Percentiles rank a stretch among this genome's conserved stretches.
phyloP scores from a whole-genome alignment of 306 rosid genomes.

The Gastrolobium bilobum region DNA sequence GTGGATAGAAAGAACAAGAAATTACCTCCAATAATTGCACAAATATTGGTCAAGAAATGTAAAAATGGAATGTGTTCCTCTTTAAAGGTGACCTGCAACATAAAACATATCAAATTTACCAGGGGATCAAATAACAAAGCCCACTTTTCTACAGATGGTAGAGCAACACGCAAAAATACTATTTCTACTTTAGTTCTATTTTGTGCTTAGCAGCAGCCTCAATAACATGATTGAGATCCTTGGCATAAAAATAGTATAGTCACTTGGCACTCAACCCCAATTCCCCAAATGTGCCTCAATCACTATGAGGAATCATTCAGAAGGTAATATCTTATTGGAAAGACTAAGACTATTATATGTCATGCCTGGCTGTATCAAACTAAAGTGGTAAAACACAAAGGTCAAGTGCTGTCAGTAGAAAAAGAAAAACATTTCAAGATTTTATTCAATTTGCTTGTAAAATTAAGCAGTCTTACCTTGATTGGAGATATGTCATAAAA shows the following conservation, averaged over 20 bases:
- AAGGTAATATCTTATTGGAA: neutral
- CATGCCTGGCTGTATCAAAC: neutral
- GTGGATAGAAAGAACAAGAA: constrained; percentile 37
- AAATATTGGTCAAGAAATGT: constrained; percentile 85
- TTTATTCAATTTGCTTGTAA: constrained; percentile 28
- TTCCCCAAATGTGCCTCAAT: constrained; percentile 20
- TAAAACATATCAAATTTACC: constrained; percentile 21
- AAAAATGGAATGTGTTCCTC: constrained; percentile 82
- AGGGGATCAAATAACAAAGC: constrained; percentile 8
- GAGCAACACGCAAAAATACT: constrained; percentile 10
- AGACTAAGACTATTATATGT: neutral
- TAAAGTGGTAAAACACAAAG: neutral
- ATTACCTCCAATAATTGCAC: constrained; percentile 94
- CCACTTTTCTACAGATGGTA: neutral
- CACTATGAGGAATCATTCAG: constrained; percentile 1
- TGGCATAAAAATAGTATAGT: neutral
- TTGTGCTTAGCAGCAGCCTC: constrained; percentile 1
- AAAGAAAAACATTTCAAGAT: constrained; percentile 26
- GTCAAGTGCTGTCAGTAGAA: neutral
- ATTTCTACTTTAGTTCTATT: neutral
- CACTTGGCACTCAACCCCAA: neutral
- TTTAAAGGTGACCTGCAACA: constrained; percentile 80
- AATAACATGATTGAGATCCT: neutral
- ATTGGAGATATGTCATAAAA: constrained; percentile 87
- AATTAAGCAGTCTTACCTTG: constrained; percentile 61